Conservation (phyloP, 768 basidiomycete species). For the Kwoniella bestiolae region DNA sequence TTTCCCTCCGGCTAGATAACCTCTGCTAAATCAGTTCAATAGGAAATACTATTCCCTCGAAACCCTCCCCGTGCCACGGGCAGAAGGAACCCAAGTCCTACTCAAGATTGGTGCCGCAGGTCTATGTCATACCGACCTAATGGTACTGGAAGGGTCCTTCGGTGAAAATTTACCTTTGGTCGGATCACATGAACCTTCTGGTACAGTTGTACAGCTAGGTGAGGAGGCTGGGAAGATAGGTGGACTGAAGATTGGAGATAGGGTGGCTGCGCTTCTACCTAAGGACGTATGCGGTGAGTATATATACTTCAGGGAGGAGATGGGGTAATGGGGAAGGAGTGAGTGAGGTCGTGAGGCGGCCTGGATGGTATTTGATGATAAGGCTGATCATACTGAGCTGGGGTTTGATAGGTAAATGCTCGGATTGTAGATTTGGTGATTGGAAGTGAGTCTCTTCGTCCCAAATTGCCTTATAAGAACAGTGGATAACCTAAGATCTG, state of each 20-base stretch:
- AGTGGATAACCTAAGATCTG: too few relatives aligned
- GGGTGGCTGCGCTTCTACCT: conserved; percentile 14
- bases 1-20: background rate
- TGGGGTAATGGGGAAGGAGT: background rate
- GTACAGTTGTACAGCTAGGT: conserved; percentile 23
- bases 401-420: conserved; percentile 12
- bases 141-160: conserved; percentile 14
- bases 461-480: too few relatives aligned
- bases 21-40: too few relatives aligned
- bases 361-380: background rate
- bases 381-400: background rate
- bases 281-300: conserved; percentile 23
- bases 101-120: conserved; percentile 34
- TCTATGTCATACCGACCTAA: conserved; percentile 34
- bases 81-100: conserved; percentile 12
- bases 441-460: conserved; percentile 17
- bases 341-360: background rate
- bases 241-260: conserved; percentile 11
- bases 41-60: conserved; percentile 26
- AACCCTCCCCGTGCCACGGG: conserved; percentile 20
- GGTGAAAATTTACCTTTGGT: conserved; percentile 18
- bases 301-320: background rate
- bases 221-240: conserved; percentile 10
- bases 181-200: conserved; percentile 36
- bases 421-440: conserved; percentile 19